Evolutionary conservation across 495 filamentous ascomycete species (phyloP), one percentile per base, ranked within the genome.

Genomic region (Cudoniella acicularis): DNA sequence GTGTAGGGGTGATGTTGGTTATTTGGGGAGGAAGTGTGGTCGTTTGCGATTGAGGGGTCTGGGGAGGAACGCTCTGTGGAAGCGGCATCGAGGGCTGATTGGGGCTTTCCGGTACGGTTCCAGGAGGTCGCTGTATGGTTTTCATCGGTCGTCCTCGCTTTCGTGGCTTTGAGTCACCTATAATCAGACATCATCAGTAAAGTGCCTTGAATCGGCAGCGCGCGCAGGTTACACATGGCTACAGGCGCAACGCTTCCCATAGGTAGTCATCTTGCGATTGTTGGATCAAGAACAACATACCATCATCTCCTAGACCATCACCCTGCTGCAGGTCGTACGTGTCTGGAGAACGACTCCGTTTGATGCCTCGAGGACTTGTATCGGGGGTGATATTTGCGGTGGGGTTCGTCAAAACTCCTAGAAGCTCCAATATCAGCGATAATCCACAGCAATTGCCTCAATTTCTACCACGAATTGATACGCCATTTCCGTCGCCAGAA

Each of bases 141-240:
- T 90, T 90, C 72, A 92, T 90, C 65, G 92, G 89, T 76, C 94
- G 84, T 64, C 90, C 89, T 72, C 91, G 83, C 75, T 96, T 95
- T 72, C 88, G 84, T 60, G 88, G 88, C 68, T 90, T 86, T 56
- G 88, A 72, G 71, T 76, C 74, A 74, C 73, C 60, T 63, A 46
- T 60, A 62, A 64, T 59, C 46, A 63, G 57, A 60, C 50, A 54
- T 48, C 46, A 69, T 77, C 70, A 78, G 76, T 65, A 59, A 71
- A 73, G 64, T 54, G 58, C 56, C 43, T 41, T 57, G 55, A 63
- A 64, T 63, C 65, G 71, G 64, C 69, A 68, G 62, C 67, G 60
- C 57, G 57, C 57, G 54, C 56, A 61, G 51, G 69, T 65, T 52
- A 62, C 66, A 66, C 65, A 62, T 66, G 65, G 65, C 60, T 68